A percentile compares a stretch with the other conserved stretches of the same genome.
Evolutionary conservation across 768 basidiomycete genomes (phyloP).

Genomic region (Lentinula boryana): DNA sequence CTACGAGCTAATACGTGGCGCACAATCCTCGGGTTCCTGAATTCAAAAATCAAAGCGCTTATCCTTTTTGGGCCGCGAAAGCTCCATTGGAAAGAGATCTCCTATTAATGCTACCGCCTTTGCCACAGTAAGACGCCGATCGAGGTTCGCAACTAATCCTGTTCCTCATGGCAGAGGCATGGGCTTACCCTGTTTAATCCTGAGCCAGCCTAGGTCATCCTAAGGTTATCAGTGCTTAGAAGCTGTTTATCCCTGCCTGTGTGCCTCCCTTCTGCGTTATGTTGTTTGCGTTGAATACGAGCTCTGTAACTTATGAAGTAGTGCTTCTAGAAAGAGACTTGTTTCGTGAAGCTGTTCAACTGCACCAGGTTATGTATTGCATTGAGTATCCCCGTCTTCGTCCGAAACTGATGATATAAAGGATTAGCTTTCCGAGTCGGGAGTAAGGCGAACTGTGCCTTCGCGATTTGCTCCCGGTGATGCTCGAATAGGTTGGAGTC

Average conservation of each 20-base stretch:
- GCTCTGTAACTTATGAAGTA: too few relatives aligned
- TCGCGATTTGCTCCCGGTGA: neutral
- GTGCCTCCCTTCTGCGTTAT: neutral
- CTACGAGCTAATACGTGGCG: neutral
- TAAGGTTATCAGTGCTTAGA: neutral
- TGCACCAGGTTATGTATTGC: neutral
- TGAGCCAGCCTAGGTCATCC: neutral
- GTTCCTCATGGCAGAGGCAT: neutral
- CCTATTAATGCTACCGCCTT: neutral
- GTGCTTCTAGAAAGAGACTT: too few relatives aligned
- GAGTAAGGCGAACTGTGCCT: neutral
- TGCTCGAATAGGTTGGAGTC: neutral
- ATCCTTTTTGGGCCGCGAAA: neutral
- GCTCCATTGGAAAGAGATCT: constrained; percentile 1
- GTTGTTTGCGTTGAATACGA: too few relatives aligned
- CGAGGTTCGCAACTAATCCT: neutral
- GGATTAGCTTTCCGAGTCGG: neutral
- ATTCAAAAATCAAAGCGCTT: too few relatives aligned
- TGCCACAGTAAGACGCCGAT: neutral
- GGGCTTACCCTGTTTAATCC: neutral
- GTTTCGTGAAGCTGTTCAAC: neutral
- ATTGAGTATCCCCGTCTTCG: neutral
- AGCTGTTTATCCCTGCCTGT: neutral
- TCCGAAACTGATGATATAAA: neutral
- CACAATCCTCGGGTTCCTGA: constrained; percentile 3